Evolutionary conservation across 371 early-diverging fungal species (phyloP).

Genomic region (Mortierella sp.): DNA sequence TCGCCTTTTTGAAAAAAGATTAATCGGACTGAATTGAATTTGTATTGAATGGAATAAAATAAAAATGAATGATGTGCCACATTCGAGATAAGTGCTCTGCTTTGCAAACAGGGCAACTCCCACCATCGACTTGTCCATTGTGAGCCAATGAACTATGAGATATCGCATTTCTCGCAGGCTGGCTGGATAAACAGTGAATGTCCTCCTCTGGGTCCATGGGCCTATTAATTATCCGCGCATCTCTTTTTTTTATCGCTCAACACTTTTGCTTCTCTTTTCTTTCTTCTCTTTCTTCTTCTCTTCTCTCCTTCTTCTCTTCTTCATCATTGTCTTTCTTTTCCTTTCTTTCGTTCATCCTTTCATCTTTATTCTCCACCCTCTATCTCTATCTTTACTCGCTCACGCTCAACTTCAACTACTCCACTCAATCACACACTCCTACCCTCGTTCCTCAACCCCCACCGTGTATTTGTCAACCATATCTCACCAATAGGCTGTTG

Average conservation of each 20-base stretch:
- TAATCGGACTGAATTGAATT: background rate
- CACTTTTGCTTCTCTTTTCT: background rate
- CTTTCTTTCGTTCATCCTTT: background rate
- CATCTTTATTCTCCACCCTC: background rate
- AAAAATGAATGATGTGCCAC: background rate
- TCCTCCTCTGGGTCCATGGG: background rate
- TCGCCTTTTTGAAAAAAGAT: slow-evolving; percentile 10
- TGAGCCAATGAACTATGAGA: background rate
- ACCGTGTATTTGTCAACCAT: background rate
- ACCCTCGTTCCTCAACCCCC: background rate
- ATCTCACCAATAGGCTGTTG: background rate
- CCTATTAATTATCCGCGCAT: slow-evolving; percentile 1
- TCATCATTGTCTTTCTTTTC: background rate
- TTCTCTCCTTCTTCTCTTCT: background rate
- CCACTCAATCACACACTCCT: background rate
- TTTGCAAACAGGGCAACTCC: background rate
- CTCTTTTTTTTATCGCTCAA: background rate
- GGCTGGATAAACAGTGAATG: slow-evolving; percentile 15
- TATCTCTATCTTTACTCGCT: background rate
- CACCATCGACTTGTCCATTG: too few species aligned
- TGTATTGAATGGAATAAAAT: background rate
- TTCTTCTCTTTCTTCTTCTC: background rate
- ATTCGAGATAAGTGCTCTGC: background rate
- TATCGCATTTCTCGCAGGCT: too few species aligned
- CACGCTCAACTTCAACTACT: background rate